A percentile compares a stretch with the other conserved stretches of the same genome.
Evolutionary conservation across 2,329 filamentous ascomycete genomes (phyloP).

Genomic region (Microcyclospora pomicola): DNA sequence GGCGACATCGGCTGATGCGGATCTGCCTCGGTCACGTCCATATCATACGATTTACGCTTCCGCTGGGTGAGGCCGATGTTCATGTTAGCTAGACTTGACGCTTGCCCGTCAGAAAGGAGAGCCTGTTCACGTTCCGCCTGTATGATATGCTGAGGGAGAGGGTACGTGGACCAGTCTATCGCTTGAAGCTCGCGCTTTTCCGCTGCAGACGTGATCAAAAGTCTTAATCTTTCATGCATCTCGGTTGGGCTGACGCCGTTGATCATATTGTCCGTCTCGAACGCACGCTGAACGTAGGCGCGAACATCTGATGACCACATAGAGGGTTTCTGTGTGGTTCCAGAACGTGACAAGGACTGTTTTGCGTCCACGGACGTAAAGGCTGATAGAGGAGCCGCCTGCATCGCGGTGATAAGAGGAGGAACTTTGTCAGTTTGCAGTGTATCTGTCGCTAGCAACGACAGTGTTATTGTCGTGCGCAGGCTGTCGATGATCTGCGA

Average conservation of each 20-base stretch:
- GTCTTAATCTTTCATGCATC: constrained; percentile 72
- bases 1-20: constrained; percentile 42
- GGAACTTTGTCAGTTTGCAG: constrained; percentile 3
- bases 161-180: constrained; percentile 71
- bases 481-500: background rate
- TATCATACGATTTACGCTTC: constrained; percentile 71
- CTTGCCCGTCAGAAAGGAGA: constrained; percentile 22
- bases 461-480: too few relatives aligned
- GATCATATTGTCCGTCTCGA: constrained; percentile 45
- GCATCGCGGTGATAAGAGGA: constrained; percentile 9
- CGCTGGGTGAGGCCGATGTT: constrained; percentile 5
- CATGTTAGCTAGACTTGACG: constrained; percentile 17
- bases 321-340: constrained; percentile 7
- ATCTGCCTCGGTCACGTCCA: constrained; percentile 40
- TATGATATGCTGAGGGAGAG: constrained; percentile 74
- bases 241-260: constrained; percentile 40
- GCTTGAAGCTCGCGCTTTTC: constrained; percentile 56
- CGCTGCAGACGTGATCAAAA: constrained; percentile 70
- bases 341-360: constrained; percentile 21
- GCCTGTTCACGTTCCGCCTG: constrained; percentile 48
- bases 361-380: constrained; percentile 35
- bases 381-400: constrained; percentile 20
- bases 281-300: constrained; percentile 78
- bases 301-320: constrained; percentile 75
- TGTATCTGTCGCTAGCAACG: background rate